phyloP scores from a whole-genome alignment of 306 rosid genomes.

The Notholithocarpus densiflorus region DNA sequence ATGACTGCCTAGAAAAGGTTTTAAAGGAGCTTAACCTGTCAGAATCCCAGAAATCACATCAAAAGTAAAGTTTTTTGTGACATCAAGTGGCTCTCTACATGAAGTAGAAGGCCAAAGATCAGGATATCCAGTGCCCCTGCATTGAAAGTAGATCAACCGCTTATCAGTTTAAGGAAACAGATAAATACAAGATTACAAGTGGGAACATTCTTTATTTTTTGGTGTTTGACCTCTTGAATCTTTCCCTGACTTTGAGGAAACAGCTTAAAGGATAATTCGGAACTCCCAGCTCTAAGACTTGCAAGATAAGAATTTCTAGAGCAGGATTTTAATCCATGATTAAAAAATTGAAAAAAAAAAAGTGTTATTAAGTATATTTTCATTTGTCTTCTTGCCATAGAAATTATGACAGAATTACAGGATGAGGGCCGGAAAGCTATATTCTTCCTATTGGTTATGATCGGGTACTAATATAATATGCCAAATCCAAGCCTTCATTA shows the following conservation, averaged over 20 bases:
- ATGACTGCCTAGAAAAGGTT: conserved; percentile 1
- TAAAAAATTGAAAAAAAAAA: background rate
- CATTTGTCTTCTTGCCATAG: conserved; percentile 13
- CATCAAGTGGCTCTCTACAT: conserved; percentile 90
- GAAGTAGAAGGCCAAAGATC: conserved; percentile 91
- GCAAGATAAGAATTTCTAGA: background rate
- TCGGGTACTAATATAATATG: background rate
- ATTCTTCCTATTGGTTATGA: background rate
- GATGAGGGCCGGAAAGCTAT: background rate
- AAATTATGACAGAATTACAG: conserved; percentile 2
- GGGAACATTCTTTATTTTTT: background rate
- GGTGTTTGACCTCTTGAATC: background rate
- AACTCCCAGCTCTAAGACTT: conserved; percentile 9
- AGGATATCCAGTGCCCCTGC: conserved; percentile 96
- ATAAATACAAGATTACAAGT: background rate
- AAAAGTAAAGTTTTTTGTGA: conserved; percentile 73
- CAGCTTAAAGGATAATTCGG: background rate
- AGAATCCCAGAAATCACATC: conserved; percentile 84
- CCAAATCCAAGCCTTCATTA: background rate
- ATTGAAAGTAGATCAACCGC: conserved; percentile 9
- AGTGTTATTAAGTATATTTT: background rate
- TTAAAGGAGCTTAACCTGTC: conserved; percentile 54
- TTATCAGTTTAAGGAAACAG: background rate
- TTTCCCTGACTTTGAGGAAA: background rate
- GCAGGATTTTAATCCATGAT: conserved; percentile 1